Percentiles rank a stretch among this genome's conserved stretches.
Evolutionary conservation across 352 stramenopile species (phyloP).

Genomic region (Phytophthora agathidicida): DNA sequence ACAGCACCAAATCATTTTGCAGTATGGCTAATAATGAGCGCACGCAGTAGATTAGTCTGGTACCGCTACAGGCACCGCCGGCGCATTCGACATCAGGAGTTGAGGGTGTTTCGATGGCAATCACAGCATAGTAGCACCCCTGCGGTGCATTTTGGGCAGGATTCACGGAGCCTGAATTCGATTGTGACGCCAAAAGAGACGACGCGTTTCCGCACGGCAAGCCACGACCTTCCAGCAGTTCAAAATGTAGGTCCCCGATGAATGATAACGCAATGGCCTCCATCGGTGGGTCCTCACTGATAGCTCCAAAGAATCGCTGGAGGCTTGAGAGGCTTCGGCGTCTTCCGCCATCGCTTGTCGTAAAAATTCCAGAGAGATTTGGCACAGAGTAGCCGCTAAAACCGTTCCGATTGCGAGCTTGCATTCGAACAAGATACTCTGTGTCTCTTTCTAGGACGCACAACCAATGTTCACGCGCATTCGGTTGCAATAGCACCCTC

Average conservation of each 20-base stretch:
- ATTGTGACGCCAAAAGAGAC: neutral
- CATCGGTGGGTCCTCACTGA: conserved; percentile 27
- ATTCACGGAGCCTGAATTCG: neutral
- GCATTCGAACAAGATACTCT: conserved; percentile 70
- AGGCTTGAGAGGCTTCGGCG: conserved; percentile 24
- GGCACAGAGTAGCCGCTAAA: conserved; percentile 62
- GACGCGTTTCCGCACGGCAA: neutral
- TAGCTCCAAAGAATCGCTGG: conserved; percentile 32
- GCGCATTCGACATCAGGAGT: conserved; percentile 14
- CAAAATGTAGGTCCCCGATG: conserved; percentile 65
- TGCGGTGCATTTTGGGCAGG: neutral
- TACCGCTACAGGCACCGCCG: neutral
- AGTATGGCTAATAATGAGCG: conserved; percentile 47
- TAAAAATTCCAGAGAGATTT: conserved; percentile 53
- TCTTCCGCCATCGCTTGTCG: conserved; percentile 34
- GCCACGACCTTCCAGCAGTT: conserved; percentile 58
- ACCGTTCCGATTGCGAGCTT: conserved; percentile 64
- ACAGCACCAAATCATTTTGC: conserved; percentile 54
- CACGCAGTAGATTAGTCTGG: conserved; percentile 46
- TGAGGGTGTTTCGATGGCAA: conserved; percentile 36
- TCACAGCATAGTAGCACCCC: conserved; percentile 26
- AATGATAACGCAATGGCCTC: conserved; percentile 41
- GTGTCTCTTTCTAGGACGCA: conserved; percentile 53
- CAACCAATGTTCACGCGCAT: conserved; percentile 65
- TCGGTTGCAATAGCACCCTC: conserved; percentile 49